Evolutionary conservation across 768 basidiomycete species (phyloP).

Genomic region (Leccinum truebloodii): DNA sequence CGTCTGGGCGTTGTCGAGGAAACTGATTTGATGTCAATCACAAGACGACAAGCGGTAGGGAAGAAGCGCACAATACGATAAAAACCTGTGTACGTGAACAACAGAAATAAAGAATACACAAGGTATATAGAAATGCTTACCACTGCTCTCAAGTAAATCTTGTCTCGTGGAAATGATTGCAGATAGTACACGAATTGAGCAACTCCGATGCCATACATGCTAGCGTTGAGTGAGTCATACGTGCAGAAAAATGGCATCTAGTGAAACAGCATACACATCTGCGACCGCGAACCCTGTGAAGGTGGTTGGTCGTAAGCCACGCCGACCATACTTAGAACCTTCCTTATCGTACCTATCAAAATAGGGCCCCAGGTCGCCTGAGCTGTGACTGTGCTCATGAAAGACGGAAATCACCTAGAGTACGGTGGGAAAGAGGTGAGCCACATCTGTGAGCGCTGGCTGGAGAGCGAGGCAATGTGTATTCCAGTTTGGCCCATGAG

Average conservation of each 20-base stretch:
- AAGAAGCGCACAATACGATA: slow-evolving; percentile 10
- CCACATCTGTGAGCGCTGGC: not conserved
- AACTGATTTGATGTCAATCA: slow-evolving; percentile 7
- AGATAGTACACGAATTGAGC: slow-evolving; percentile 11
- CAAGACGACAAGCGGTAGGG: too few relatives aligned
- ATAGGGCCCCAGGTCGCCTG: slow-evolving; percentile 15
- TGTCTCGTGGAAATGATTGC: slow-evolving; percentile 19
- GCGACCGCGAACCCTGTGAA: slow-evolving; percentile 19
- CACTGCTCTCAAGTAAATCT: slow-evolving; percentile 8
- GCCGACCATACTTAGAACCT: too few relatives aligned
- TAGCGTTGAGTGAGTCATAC: not conserved
- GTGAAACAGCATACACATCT: slow-evolving; percentile 11
- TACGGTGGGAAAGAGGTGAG: not conserved
- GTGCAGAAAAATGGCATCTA: not conserved
- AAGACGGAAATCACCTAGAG: not conserved
- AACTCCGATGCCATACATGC: not conserved
- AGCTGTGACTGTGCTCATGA: slow-evolving; percentile 8
- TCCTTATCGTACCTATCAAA: slow-evolving; percentile 15
- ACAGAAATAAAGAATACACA: not conserved
- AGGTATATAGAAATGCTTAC: slow-evolving; percentile 7
- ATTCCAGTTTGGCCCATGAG: not conserved
- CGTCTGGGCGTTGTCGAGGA: slow-evolving; percentile 10
- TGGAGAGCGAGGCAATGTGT: not conserved
- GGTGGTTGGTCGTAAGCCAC: slow-evolving; percentile 6
- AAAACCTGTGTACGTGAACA: slow-evolving; percentile 7